Conservation (phyloP, 2,329 filamentous ascomycete species). For the Phialophora verrucosa region DNA sequence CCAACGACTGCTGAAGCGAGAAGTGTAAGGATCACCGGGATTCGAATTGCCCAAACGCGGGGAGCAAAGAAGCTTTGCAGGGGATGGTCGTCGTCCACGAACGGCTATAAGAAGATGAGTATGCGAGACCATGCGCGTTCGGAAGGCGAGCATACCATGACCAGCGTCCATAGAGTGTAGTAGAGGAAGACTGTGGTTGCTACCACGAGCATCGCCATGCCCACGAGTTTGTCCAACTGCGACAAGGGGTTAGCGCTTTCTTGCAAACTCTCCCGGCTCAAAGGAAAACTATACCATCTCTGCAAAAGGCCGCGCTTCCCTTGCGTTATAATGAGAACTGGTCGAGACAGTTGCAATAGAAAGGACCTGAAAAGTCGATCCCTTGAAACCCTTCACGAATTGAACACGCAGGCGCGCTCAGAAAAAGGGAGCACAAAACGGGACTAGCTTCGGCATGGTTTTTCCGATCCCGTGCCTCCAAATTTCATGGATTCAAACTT, state of each 20-base stretch:
- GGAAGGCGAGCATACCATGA: conserved; percentile 74
- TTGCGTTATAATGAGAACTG: background rate
- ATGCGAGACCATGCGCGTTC: background rate
- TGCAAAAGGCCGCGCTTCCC: conserved; percentile 2
- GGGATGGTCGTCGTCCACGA: conserved; percentile 92
- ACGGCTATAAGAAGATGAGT: conserved; percentile 68
- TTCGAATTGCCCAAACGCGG: conserved; percentile 97
- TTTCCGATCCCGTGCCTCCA: conserved; percentile 13
- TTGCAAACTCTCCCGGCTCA: background rate
- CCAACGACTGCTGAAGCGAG: conserved; percentile 92
- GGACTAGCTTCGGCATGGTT: conserved; percentile 9
- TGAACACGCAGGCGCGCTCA: conserved; percentile 33
- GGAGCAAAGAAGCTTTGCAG: conserved; percentile 95
- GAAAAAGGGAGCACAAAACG: conserved; percentile 14
- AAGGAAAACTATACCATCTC: conserved; percentile 23
- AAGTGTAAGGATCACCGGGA: conserved; percentile 94
- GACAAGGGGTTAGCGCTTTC: conserved; percentile 13
- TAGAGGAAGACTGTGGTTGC: conserved; percentile 79
- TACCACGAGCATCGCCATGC: conserved; percentile 76
- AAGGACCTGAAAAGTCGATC: background rate
- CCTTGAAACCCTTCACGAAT: conserved; percentile 12
- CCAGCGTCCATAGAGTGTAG: conserved; percentile 96
- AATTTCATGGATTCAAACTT: conserved; percentile 5
- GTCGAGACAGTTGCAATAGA: background rate
- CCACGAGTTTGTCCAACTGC: conserved; percentile 88